Base-by-base conservation (phyloP, 2,329 filamentous ascomycete species). In the Arthroderma sp. region DNA sequence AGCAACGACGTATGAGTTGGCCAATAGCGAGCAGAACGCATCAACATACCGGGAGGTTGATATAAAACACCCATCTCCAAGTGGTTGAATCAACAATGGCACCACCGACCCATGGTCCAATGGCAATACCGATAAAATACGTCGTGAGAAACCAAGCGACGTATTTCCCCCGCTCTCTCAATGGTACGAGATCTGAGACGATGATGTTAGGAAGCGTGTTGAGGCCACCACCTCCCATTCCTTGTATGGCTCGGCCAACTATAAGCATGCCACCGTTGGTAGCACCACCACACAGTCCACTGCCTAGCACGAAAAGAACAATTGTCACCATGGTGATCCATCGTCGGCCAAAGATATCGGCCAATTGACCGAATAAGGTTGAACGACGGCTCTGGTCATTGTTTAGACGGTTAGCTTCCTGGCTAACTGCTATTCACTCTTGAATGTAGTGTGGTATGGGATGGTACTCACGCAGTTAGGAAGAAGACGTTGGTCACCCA, bases 191-290 rank as follows among this genome's bases (percentile, higher is more conserved):
- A 59, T 78, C 76, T 9, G 72, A 72, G 1, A 77, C 67, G 0
- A 77, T 67, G n/a, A 78, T 70, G 31, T 77, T 73, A 0, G 69
- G 71, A 55, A 79, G 63, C 1, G 67, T 57, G 28, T 61, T 64
- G 61, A 76, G 71, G 0, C 77, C 77, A 1, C 74, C 76, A 1
- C 68, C 72, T 0, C 77, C 78, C 1, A 78, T 63, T 0, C 82
- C 81, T 57, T 84, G 80, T 1, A 84, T 65, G 0, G 73, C 73
- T 0, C 81, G 73, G n/a, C 79, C 79, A 60, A 71, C 74, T 11
- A 85, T 80, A 1, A 86, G 68, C 64, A 76, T 75, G 0, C 61
- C 63, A 0, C 68, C 69, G 6, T 62, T 74, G 0, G 63, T 70
- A 0, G 81, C 76, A 0, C 73, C 74, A 0, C 79, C 81, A 39